phyloP scores from a whole-genome alignment of 208 protist species.

The Trypanosoma theileri region DNA sequence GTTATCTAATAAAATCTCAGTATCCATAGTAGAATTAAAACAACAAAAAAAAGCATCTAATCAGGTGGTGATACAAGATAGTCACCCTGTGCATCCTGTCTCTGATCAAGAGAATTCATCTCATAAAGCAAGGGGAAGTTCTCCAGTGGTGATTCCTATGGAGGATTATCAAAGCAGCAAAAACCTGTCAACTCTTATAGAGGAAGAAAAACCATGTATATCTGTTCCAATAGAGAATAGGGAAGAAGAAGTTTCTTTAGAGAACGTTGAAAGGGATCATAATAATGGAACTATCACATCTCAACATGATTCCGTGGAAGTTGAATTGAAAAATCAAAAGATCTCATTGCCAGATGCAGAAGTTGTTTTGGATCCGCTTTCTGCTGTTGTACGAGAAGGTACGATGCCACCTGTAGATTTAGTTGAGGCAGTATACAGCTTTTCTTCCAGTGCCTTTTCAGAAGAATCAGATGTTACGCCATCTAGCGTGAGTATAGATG shows the following conservation, averaged over 20 bases:
- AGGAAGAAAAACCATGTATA: too few relatives aligned
- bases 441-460: constrained; percentile 24
- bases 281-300: too few relatives aligned
- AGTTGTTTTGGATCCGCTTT: not conserved
- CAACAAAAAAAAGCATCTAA: not conserved
- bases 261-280: too few relatives aligned
- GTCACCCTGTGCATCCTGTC: not conserved
- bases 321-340: too few relatives aligned
- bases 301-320: too few relatives aligned
- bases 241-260: too few relatives aligned
- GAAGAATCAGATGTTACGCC: constrained; percentile 13
- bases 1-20: not conserved
- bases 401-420: constrained; percentile 12
- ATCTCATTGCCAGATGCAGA: not conserved
- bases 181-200: too few relatives aligned
- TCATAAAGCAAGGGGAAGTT: too few relatives aligned
- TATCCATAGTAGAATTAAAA: not conserved
- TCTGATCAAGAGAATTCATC: too few relatives aligned
- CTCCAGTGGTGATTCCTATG: too few relatives aligned
- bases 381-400: not conserved
- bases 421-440: not conserved
- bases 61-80: not conserved
- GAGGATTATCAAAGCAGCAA: too few relatives aligned
- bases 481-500: constrained; percentile 1
- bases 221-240: too few relatives aligned